Conservation (phyloP, 129 eudicot species). For the Mikania micrantha region DNA sequence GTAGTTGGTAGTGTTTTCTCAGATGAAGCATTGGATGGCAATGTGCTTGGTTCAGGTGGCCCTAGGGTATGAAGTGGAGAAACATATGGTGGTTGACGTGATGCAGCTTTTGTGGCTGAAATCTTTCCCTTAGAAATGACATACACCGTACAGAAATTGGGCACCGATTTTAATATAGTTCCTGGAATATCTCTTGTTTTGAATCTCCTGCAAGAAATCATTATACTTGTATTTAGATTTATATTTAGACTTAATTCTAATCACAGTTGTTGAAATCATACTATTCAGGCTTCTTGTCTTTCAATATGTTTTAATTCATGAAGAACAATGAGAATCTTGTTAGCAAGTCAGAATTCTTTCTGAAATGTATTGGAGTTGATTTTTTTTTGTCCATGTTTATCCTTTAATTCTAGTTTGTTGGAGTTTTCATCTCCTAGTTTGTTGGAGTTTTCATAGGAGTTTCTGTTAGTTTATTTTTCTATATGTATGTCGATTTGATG, state of each 20-base stretch:
- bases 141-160: slow-evolving; percentile 66
- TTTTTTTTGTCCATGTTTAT: too few relatives aligned
- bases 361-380: too few relatives aligned
- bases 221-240: not conserved
- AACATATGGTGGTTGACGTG: slow-evolving; percentile 53
- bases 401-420: too few relatives aligned
- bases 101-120: slow-evolving; percentile 51
- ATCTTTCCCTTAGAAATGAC: slow-evolving; percentile 77
- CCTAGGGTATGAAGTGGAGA: slow-evolving; percentile 51
- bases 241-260: not conserved
- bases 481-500: too few relatives aligned
- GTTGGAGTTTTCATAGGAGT: too few relatives aligned
- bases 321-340: not conserved
- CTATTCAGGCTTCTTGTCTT: not conserved
- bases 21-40: slow-evolving; percentile 11
- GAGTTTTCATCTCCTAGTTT: too few relatives aligned
- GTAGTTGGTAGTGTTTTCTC: slow-evolving; percentile 15
- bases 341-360: too few relatives aligned
- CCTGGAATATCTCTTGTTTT: slow-evolving; percentile 62
- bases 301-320: not conserved
- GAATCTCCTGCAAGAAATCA: slow-evolving; percentile 41
- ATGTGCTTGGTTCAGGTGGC: slow-evolving; percentile 21
- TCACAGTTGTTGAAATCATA: not conserved
- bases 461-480: too few relatives aligned
- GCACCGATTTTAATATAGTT: slow-evolving; percentile 43